phyloP scores from a whole-genome alignment of 2,329 filamentous ascomycete genomes.

The Trichoderma endophyticum region DNA sequence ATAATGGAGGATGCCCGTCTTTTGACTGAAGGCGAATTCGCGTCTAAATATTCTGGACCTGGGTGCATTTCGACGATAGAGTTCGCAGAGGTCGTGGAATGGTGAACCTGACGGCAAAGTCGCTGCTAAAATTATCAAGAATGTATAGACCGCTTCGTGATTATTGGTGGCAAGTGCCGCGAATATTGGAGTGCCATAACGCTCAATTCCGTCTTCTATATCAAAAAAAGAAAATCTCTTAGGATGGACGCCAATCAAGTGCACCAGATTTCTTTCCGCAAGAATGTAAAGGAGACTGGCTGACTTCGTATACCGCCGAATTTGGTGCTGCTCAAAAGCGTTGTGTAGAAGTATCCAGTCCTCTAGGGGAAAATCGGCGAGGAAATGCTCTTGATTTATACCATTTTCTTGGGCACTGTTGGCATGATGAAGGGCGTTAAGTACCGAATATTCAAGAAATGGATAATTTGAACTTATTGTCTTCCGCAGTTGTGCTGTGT shows the following conservation, averaged over 20 bases:
- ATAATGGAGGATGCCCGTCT: background rate
- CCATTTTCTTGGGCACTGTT: background rate
- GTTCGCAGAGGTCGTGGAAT: background rate
- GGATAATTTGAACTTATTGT: background rate
- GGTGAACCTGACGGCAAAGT: background rate
- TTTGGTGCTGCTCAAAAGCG: background rate
- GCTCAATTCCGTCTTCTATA: background rate
- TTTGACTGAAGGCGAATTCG: background rate
- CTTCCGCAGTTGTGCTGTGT: background rate
- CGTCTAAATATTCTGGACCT: background rate
- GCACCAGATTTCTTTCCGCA: background rate
- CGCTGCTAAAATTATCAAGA: background rate
- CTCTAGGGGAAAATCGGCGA: background rate
- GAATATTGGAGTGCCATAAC: conserved; percentile 3
- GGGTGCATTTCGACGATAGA: too few species aligned
- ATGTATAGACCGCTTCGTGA: background rate
- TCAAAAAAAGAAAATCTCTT: background rate
- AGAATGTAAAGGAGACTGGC: background rate
- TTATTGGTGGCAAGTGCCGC: background rate
- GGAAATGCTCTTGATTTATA: background rate
- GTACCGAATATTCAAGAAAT: background rate
- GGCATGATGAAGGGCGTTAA: background rate
- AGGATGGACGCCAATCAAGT: background rate
- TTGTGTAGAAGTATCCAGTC: background rate
- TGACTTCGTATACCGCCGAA: background rate